phyloP scores from a whole-genome alignment of 208 protist species.

The Acanthamoeba royreba region DNA sequence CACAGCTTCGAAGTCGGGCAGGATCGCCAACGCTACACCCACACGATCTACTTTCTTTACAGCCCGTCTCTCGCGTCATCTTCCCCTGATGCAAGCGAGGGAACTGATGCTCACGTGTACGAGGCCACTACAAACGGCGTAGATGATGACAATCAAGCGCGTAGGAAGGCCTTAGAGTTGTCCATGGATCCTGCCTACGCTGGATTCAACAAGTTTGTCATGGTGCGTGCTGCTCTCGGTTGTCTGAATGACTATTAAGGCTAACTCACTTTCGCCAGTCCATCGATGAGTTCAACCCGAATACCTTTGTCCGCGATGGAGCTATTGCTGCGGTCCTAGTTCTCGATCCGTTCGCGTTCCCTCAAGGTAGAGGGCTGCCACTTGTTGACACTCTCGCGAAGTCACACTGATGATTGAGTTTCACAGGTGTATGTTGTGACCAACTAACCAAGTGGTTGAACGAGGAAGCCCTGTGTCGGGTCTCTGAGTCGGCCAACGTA shows the following conservation, averaged over 20 bases:
- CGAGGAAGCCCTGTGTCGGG: neutral
- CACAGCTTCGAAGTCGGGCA: neutral
- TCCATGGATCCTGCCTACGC: neutral
- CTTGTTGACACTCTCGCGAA: no score
- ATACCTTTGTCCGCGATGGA: neutral
- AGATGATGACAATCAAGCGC: neutral
- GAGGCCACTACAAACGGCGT: neutral
- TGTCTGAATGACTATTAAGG: no score
- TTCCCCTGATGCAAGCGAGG: neutral
- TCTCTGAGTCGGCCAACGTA: neutral
- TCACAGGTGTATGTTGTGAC: neutral
- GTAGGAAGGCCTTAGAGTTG: neutral
- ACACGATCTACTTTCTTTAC: neutral
- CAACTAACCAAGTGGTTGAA: neutral
- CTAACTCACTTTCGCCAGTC: no score
- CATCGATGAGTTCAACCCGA: neutral
- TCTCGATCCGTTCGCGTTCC: neutral
- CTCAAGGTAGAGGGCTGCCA: neutral
- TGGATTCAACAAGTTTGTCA: neutral
- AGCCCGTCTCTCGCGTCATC: no score
- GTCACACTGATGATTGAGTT: no score
- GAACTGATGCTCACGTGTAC: neutral
- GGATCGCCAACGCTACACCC: neutral
- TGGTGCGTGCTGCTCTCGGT: neutral
- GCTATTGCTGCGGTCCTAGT: neutral